Conservation (phyloP, 352 stramenopile genomes). For the Blastocystis sp. region DNA sequence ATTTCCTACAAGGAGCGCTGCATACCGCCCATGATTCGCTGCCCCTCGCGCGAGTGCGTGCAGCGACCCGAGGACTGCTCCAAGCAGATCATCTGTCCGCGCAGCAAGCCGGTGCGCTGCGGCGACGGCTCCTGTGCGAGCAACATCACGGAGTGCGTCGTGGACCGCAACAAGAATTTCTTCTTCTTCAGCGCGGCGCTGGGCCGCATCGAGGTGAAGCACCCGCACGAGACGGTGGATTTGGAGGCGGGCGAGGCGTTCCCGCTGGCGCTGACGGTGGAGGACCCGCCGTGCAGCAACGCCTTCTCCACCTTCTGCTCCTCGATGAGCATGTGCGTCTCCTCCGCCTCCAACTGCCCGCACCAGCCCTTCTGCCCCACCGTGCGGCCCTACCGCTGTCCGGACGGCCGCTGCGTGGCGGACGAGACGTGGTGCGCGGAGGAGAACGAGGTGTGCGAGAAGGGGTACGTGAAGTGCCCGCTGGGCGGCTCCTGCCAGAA, state of each 20-base stretch:
- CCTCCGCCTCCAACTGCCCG: neutral
- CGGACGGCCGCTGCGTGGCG: constrained; percentile 42
- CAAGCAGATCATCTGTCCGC: constrained; percentile 20
- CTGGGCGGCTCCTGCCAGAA: neutral
- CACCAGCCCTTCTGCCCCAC: constrained; percentile 36
- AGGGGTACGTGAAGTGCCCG: neutral
- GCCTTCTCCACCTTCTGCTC: constrained; percentile 40
- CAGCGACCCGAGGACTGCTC: constrained; percentile 46
- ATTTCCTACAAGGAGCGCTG: constrained; percentile 40
- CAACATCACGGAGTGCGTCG: constrained; percentile 2
- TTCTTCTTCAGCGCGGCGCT: neutral
- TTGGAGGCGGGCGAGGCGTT: neutral
- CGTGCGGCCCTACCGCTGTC: constrained; percentile 5
- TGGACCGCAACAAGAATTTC: neutral
- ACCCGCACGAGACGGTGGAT: neutral
- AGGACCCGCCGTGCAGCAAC: neutral
- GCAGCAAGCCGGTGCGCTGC: constrained; percentile 5
- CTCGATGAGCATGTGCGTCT: neutral
- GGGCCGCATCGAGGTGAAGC: neutral
- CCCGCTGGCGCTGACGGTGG: neutral
- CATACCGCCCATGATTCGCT: constrained; percentile 27
- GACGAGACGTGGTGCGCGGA: neutral
- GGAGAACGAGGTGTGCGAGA: neutral
- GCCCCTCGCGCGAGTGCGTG: constrained; percentile 26
- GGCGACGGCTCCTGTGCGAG: neutral